These are phyloP conservation scores for Dactylellina parvicollis DNA, from an alignment of 2,329 filamentous ascomycete genomes.

Conservation along the genomic window DNA sequence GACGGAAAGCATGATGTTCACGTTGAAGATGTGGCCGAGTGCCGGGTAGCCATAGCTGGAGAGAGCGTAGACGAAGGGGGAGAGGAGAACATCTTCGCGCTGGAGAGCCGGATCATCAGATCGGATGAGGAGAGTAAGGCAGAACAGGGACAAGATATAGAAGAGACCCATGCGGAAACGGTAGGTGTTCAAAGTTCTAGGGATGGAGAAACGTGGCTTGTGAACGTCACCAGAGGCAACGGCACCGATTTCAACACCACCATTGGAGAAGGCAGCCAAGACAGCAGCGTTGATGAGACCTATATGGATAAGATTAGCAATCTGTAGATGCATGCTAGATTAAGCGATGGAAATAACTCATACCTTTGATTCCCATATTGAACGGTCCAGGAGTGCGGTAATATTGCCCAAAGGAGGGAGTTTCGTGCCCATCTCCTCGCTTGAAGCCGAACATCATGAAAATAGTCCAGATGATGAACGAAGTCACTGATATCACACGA, in stretches of 20 bases:
- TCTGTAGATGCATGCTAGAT: neutral
- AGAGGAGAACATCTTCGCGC: conserved; percentile 31
- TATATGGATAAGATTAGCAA: conserved; percentile 1
- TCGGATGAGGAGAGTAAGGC: conserved; percentile 36
- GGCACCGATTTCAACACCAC: conserved; percentile 52
- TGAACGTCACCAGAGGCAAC: conserved; percentile 48
- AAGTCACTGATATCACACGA: conserved; percentile 40
- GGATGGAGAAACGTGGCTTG: conserved; percentile 51
- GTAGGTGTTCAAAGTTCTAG: conserved; percentile 50
- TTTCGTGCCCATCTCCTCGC: conserved; percentile 25
- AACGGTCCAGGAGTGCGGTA: conserved; percentile 36
- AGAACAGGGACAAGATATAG: conserved; percentile 49
- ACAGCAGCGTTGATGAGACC: conserved; percentile 46
- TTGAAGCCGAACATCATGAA: conserved; percentile 48
- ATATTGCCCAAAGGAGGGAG: conserved; percentile 37
- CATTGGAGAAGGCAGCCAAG: conserved; percentile 52
- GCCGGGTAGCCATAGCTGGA: conserved; percentile 35
- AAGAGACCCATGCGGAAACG: conserved; percentile 53
- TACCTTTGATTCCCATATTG: conserved; percentile 52
- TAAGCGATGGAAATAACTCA: neutral
- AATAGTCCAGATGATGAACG: conserved; percentile 51
- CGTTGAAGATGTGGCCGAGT: conserved; percentile 47
- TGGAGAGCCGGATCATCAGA: conserved; percentile 42
- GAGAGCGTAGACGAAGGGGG: conserved; percentile 45
- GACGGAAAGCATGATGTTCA: conserved; percentile 49